Base-by-base conservation (phyloP, 2,329 filamentous ascomycete genomes). In the Scolecobasidium constrictum region DNA sequence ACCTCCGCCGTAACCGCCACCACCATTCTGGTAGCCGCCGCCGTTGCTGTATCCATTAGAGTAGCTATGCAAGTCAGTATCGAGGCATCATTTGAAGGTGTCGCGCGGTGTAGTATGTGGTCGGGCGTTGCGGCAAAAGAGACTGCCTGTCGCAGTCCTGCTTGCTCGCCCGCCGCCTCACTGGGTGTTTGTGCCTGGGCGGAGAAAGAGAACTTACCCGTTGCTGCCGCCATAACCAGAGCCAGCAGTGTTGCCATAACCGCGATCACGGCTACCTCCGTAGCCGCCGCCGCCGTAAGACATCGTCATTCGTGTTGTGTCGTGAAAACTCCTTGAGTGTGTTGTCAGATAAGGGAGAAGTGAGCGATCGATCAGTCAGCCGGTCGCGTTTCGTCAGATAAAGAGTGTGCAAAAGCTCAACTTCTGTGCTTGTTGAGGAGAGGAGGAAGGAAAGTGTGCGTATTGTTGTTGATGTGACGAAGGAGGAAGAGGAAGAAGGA, bases 211-310 rank as follows among this genome's bases (percentile, higher is more conserved):
- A 16, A 41, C 72, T 56, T 75, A 72, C 61, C 72, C 71, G 58
- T 73, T 71, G 43, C 67, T 68, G 56, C n/a, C n/a, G n/a, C n/a
- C n/a, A n/a, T 75, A 71, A 50, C 70, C 69, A 50, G 65, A 65
- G 51, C 63, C 52, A 43, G 58, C 56, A 46, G 60, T 60, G 51
- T 60, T 56, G 42, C 61, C 61, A 48, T 65, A 60, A 44, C 65
- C 66, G 50, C 70, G 68, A 49, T 68, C 64, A 50, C 65, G 62
- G 50, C 53, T 57, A 41, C 68, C 65, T 44, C 59, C 59, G 48
- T 54, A 57, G 47, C 66, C 61, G 44, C 69, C 72, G 44, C 60
- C 58, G 56, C 77, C 73, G 76, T 85, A 83, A 66, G 81, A 84
- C 81, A 85, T 86, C 60, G 23, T 44, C 21, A 28, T 13, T 38